A percentile compares a stretch with the other conserved stretches of the same genome.
Evolutionary conservation across 2,329 filamentous ascomycete species (phyloP).

Genomic region (Sporothrix protearum): DNA sequence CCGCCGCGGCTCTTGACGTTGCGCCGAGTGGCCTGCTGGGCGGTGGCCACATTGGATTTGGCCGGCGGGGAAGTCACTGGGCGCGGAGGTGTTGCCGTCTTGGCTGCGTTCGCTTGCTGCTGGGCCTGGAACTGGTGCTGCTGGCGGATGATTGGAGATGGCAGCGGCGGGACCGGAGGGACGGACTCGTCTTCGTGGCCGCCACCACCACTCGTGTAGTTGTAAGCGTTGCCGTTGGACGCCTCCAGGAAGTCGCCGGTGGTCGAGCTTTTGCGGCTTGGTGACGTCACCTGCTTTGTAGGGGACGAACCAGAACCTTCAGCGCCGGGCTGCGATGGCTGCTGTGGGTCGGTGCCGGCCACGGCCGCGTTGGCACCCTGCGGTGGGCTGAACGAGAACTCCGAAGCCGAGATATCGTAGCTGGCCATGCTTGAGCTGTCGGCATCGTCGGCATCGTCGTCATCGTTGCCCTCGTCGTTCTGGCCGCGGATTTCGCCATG

Average conservation of each 20-base stretch:
- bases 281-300: background rate
- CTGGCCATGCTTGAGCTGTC: conserved; percentile 64
- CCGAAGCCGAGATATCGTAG: conserved; percentile 65
- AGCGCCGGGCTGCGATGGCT: background rate
- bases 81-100: background rate
- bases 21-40: conserved; percentile 33
- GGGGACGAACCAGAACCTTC: background rate
- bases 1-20: conserved; percentile 44
- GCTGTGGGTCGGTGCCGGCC: background rate
- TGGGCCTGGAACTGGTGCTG: conserved; percentile 26
- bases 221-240: conserved; percentile 7
- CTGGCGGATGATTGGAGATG: conserved; percentile 33
- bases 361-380: background rate
- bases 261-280: conserved; percentile 15
- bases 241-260: conserved; percentile 16
- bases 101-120: conserved; percentile 4
- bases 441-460: conserved; percentile 42
- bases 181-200: conserved; percentile 40
- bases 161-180: conserved; percentile 56
- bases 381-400: conserved; percentile 57
- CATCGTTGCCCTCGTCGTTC: conserved; percentile 27
- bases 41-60: background rate
- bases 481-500: background rate
- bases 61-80: conserved; percentile 17
- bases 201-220: conserved; percentile 24